Conservation (phyloP, 2,329 filamentous ascomycete genomes). For the Ophiocordyceps camponoti-saundersi region DNA sequence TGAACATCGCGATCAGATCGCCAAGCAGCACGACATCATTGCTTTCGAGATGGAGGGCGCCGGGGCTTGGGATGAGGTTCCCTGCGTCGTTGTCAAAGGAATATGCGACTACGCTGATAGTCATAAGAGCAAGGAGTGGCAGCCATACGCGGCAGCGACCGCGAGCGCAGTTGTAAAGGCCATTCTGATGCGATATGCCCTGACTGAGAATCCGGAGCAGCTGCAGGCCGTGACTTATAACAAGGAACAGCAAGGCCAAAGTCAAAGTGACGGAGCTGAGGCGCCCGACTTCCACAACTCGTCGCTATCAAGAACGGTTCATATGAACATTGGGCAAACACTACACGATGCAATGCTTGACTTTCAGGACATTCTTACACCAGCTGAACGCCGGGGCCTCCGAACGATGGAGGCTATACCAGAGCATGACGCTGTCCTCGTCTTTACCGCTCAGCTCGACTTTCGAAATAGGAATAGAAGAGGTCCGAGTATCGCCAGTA, state of each 20-base stretch:
- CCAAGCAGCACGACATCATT: constrained; percentile 7
- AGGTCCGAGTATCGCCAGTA: not conserved
- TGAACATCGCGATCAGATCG: constrained; percentile 14
- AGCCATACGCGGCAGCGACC: constrained; percentile 19
- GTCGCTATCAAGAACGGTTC: not conserved
- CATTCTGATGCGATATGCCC: not conserved
- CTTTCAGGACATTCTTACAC: not conserved
- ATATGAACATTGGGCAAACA: not conserved
- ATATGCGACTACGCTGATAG: constrained; percentile 16
- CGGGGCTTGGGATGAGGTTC: constrained; percentile 14
- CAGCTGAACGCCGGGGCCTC: not conserved
- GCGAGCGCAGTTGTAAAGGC: constrained; percentile 10
- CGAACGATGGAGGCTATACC: not conserved
- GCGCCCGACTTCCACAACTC: not conserved
- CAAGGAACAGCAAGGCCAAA: not conserved
- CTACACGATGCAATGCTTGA: not conserved
- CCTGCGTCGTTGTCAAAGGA: constrained; percentile 20
- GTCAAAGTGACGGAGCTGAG: not conserved
- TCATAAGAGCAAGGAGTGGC: constrained; percentile 14
- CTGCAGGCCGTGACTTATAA: not conserved
- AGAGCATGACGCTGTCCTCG: not conserved
- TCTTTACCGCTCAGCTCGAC: not conserved
- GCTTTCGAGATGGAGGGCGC: constrained; percentile 18
- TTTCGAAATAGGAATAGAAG: not conserved
- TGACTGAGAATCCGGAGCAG: not conserved